These are phyloP conservation scores for Daldinia vernicosa DNA, from an alignment of 495 filamentous ascomycete genomes.

Conservation along the genomic window DNA sequence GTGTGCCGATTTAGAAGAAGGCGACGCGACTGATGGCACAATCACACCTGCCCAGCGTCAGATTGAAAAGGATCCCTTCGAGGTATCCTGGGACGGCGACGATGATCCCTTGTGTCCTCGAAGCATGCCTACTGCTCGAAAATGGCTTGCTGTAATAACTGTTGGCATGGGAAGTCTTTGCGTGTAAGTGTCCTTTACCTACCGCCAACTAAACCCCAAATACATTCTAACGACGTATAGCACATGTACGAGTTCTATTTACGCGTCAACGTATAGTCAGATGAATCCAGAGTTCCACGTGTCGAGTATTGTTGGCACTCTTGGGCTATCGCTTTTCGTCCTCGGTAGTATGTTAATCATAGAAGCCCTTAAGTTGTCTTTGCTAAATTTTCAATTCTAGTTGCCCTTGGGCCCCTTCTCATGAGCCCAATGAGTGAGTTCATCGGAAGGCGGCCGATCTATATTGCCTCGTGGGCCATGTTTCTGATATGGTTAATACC, in stretches of 20 bases:
- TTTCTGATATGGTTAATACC: conserved; percentile 91
- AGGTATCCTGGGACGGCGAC: conserved; percentile 76
- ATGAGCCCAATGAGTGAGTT: conserved; percentile 74
- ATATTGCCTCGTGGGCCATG: conserved; percentile 76
- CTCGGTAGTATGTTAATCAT: conserved; percentile 64
- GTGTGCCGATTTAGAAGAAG: conserved; percentile 57
- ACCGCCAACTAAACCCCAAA: not conserved
- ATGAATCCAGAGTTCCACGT: conserved; percentile 77
- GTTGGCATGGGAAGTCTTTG: conserved; percentile 76
- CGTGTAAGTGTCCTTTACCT: conserved; percentile 69
- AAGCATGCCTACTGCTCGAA: conserved; percentile 69
- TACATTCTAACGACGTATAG: conserved; percentile 51
- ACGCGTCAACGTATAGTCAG: conserved; percentile 87
- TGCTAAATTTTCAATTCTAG: conserved; percentile 31
- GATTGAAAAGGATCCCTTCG: conserved; percentile 60
- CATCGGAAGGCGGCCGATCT: conserved; percentile 87
- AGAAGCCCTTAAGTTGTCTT: conserved; percentile 23
- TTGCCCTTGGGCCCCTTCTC: conserved; percentile 76
- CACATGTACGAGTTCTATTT: conserved; percentile 88
- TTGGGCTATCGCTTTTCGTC: conserved; percentile 83
- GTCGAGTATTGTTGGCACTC: conserved; percentile 74
- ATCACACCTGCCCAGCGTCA: conserved; percentile 24
- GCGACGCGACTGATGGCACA: conserved; percentile 46
- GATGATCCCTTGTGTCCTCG: conserved; percentile 77
- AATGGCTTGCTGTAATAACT: conserved; percentile 83